phyloP scores from a whole-genome alignment of 75 land plant genomes.

The Pinus albicaulis region DNA sequence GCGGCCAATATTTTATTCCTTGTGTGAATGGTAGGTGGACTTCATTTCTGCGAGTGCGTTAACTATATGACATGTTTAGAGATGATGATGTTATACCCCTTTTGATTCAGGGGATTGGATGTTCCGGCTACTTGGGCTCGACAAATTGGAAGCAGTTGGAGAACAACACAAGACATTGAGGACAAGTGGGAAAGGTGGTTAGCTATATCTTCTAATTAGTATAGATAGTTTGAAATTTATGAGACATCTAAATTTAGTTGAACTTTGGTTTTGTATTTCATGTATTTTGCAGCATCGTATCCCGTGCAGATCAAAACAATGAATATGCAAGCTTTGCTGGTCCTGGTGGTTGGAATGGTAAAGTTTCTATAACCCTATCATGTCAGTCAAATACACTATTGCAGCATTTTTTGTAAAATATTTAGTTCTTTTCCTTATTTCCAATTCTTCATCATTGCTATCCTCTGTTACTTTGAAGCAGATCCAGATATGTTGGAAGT shows the following conservation, averaged over 20 bases:
- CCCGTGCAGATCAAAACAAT: slow-evolving; percentile 54
- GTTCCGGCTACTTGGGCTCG: slow-evolving; percentile 75
- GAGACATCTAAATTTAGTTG: background rate
- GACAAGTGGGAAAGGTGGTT: slow-evolving; percentile 65
- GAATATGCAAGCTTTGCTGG: slow-evolving; percentile 58
- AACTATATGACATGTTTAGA: no score
- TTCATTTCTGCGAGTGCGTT: no score
- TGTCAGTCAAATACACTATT: no score
- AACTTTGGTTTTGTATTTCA: background rate
- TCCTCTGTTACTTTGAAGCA: slow-evolving; percentile 16
- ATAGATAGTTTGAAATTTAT: background rate
- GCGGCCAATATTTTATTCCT: slow-evolving; percentile 72
- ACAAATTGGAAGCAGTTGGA: slow-evolving; percentile 63
- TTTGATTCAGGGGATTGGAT: slow-evolving; percentile 61
- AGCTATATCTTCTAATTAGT: background rate
- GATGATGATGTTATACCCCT: background rate
- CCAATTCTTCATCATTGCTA: no score
- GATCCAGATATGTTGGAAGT: slow-evolving; percentile 98
- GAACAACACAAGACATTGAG: slow-evolving; percentile 67
- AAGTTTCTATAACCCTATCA: background rate
- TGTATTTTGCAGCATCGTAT: slow-evolving; percentile 29
- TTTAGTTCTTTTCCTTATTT: no score
- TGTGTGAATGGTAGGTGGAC: slow-evolving; percentile 81
- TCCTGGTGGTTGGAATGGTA: slow-evolving; percentile 82
- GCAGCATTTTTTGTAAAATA: no score